These are phyloP conservation scores for Solanum dulcamara DNA, from an alignment of 257 asterid genomes.

Conservation along the genomic window DNA sequence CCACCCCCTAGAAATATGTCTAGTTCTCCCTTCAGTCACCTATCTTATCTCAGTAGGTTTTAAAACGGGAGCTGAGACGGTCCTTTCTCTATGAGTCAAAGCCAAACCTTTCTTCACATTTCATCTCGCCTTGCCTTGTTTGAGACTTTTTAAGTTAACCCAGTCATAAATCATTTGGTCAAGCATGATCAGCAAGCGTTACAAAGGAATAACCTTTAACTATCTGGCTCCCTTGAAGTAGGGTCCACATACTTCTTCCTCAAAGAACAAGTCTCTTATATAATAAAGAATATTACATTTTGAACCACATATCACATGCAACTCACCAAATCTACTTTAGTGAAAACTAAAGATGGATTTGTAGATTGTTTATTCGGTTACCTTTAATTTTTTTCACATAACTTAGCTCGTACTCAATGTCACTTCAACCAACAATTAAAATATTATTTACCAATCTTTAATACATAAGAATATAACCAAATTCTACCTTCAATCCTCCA, in stretches of 20 bases:
- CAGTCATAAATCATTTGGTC: background rate
- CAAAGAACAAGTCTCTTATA: background rate
- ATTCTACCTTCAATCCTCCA: background rate
- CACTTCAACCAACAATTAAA: background rate
- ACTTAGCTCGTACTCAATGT: background rate
- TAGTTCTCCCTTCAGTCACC: background rate
- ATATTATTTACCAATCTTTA: background rate
- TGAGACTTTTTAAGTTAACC: background rate
- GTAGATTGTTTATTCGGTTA: background rate
- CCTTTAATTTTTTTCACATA: background rate
- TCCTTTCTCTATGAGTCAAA: background rate
- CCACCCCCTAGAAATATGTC: background rate
- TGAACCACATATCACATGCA: background rate
- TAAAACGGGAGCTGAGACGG: background rate
- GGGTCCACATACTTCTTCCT: background rate
- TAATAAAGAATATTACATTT: background rate
- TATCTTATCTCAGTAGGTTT: background rate
- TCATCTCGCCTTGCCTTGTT: background rate
- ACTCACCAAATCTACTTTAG: background rate
- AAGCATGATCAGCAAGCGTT: background rate
- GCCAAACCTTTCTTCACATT: background rate
- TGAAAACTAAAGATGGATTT: background rate
- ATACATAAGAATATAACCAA: background rate
- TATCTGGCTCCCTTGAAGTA: background rate
- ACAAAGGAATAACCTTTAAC: background rate